Conservation (phyloP, 495 filamentous ascomycete genomes). For the Aspergillus steynii region DNA sequence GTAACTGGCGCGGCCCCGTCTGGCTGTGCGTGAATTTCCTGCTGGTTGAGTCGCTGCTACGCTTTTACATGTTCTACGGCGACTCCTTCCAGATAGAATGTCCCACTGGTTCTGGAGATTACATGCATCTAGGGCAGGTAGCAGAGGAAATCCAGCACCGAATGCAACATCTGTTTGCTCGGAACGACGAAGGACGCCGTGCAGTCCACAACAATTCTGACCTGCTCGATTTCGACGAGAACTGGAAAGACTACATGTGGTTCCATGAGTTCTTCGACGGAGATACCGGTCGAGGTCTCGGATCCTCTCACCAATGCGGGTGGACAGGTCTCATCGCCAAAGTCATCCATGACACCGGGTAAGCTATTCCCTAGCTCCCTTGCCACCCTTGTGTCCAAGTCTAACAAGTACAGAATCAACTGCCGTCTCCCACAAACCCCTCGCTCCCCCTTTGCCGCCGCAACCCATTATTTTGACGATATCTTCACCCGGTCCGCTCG, state of each 20-base stretch:
- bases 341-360: conserved; percentile 96
- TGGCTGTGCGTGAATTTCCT: conserved; percentile 97
- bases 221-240: conserved; percentile 80
- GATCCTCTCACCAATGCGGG: conserved; percentile 92
- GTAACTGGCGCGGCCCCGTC: conserved; percentile 93
- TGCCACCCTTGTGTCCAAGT: conserved; percentile 3
- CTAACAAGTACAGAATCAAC: conserved; percentile 59
- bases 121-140: conserved; percentile 95
- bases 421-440: conserved; percentile 94
- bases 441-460: conserved; percentile 76
- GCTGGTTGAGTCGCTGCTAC: conserved; percentile 84
- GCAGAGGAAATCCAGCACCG: conserved; percentile 96
- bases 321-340: conserved; percentile 98
- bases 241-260: conserved; percentile 93
- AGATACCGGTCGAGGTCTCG: conserved; percentile 83
- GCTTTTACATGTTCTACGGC: conserved; percentile 96
- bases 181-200: conserved; percentile 78
- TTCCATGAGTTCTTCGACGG: conserved; percentile 98
- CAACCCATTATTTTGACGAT: conserved; percentile 94
- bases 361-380: conserved; percentile 31
- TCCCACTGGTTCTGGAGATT: conserved; percentile 88
- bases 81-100: conserved; percentile 86
- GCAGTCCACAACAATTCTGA: conserved; percentile 83
- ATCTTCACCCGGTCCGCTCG: conserved; percentile 61
- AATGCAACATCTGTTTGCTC: conserved; percentile 85